Evolutionary conservation across 305 asterid genomes (phyloP), one percentile per base, ranked within the genome.

Genomic region (Fraxinus platypoda): DNA sequence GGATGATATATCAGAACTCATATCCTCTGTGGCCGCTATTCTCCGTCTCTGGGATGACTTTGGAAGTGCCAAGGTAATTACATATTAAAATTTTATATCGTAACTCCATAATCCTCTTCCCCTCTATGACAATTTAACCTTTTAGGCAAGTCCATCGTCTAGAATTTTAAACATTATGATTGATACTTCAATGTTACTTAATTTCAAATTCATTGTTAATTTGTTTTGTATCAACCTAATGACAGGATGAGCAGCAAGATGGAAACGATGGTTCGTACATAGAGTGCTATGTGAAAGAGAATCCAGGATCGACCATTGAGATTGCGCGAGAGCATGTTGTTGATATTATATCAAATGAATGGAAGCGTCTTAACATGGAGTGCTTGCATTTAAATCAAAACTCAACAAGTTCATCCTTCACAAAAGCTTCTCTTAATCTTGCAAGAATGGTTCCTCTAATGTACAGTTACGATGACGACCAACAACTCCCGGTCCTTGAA

Each of bases 361-460:
- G 92, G 92, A 88, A 87, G 80, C 13, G 30, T 17, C 87, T 91
- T 0, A 91, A 91, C 81, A 81, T 66, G 79, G 91, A 88, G 74
- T 87, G 84, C 26, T 85, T 88, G 3, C 12, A 54, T n/a, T 85
- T 83, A 13, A 64, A 76, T 35, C 82, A 25, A 76, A 66, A 59
- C 26, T 82, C 77, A n/a, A 2, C 81, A 0, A 46, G 83, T 3
- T 26, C 75, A 3, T 52, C 82, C 6, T 87, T 90, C 34, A 66
- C 46, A 76, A 87, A 83, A 83, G 90, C 87, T 15, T 78, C 85
- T 30, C 89, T 92, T 3, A 90, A 92, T 85, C 23, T 83, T 6
- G 92, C 94, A 15, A 88, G 90, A 33, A 88, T 92, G 92, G 87
- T 89, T 19, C 88, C 92, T 23, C 78, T 87, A 46, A 85, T 87